A percentile compares a stretch with the other conserved stretches of the same genome.
phyloP scores from a whole-genome alignment of 495 filamentous ascomycete genomes.

The Penicillium egyptiacum region DNA sequence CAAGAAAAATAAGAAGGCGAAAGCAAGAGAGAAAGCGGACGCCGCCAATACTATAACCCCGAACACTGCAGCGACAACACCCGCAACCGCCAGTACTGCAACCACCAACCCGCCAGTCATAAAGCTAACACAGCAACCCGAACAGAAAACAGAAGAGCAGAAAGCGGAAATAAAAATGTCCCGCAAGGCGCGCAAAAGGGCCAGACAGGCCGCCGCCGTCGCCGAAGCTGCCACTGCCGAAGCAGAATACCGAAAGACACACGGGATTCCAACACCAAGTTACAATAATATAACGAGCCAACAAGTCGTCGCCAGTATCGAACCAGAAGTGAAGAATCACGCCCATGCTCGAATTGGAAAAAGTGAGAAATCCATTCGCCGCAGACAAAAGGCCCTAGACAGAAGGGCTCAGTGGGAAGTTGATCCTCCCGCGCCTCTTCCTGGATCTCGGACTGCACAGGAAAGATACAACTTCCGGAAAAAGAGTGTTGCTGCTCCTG shows the following conservation, averaged over 20 bases:
- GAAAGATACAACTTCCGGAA: not conserved
- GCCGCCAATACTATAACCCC: not conserved
- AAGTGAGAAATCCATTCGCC: not conserved
- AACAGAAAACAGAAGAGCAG: not conserved
- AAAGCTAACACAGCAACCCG: not conserved
- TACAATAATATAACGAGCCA: not conserved
- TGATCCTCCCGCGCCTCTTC: not conserved
- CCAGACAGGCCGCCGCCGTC: not conserved
- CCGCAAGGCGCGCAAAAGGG: not conserved
- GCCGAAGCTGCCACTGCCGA: not conserved
- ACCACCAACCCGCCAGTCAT: not conserved
- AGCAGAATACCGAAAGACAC: not conserved
- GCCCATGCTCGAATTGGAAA: not conserved
- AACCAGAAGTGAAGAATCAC: not conserved
- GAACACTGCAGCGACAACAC: not conserved
- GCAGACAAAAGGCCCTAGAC: not conserved
- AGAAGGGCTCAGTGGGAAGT: not conserved
- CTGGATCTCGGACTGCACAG: not conserved
- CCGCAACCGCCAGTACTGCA: not conserved
- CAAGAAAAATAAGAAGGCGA: conserved; percentile 17
- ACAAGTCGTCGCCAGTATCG: not conserved
- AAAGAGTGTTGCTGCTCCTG: not conserved
- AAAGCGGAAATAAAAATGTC: not conserved
- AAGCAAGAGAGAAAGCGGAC: conserved; percentile 22
- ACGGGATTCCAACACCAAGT: not conserved